phyloP scores from a whole-genome alignment of 148 eudicot species.

The Amaranthus cruentus region DNA sequence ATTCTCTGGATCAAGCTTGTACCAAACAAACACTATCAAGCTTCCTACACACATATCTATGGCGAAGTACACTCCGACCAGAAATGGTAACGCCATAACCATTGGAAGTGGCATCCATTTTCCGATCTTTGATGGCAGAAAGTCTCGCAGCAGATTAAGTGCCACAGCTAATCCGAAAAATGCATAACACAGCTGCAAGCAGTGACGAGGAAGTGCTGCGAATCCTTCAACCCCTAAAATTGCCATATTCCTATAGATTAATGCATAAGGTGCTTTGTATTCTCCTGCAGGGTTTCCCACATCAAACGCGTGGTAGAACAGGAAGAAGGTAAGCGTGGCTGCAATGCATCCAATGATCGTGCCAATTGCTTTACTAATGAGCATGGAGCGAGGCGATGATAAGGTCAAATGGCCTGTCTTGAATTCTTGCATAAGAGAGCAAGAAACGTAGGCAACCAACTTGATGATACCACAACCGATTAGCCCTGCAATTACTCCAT shows the following conservation, averaged over 20 bases:
- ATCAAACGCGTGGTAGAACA: conserved; percentile 61
- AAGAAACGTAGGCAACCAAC: conserved; percentile 42
- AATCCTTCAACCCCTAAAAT: conserved; percentile 57
- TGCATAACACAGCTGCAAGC: conserved; percentile 49
- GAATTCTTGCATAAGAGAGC: conserved; percentile 61
- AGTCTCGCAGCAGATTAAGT: conserved; percentile 41
- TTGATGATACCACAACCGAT: conserved; percentile 54
- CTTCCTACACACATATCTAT: conserved; percentile 64
- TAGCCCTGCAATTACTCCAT: conserved; percentile 55
- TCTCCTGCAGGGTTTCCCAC: conserved; percentile 61
- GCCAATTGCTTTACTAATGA: conserved; percentile 55
- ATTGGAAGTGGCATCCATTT: conserved; percentile 58
- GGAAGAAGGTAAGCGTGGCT: conserved; percentile 44
- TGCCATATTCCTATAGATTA: conserved; percentile 58
- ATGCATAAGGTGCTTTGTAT: conserved; percentile 61
- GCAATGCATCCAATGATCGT: conserved; percentile 56
- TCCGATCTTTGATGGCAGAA: conserved; percentile 34
- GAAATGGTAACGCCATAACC: conserved; percentile 61
- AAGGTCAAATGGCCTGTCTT: conserved; percentile 60
- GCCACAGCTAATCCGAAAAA: conserved; percentile 46
- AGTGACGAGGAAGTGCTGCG: conserved; percentile 57
- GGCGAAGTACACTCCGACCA: conserved; percentile 39
- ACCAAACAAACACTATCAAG: conserved; percentile 42
- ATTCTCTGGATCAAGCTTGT: conserved; percentile 33
- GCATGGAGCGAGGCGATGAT: conserved; percentile 60